Evolutionary conservation across 306 rosid genomes (phyloP).

Genomic region (Adenanthera pavonina): DNA sequence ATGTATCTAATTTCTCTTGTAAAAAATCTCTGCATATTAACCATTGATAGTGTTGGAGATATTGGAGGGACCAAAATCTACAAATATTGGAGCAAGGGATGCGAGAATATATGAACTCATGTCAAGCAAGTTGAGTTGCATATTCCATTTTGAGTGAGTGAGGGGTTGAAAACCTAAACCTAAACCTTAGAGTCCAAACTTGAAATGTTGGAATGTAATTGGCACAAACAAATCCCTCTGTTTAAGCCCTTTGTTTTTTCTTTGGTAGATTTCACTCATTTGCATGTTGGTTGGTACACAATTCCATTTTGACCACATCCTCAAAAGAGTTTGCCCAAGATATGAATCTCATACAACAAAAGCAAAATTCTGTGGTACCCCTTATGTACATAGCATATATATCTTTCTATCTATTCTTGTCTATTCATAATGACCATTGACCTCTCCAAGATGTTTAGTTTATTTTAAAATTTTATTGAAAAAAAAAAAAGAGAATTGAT

Average conservation of each 20-base stretch:
- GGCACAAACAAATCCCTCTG: background rate
- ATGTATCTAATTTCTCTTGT: too few species aligned
- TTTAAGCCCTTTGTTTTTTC: background rate
- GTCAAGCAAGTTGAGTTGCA: too few species aligned
- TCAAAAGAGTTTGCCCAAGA: background rate
- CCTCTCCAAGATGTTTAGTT: background rate
- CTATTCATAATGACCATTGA: background rate
- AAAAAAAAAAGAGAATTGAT: too few species aligned
- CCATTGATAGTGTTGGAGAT: too few species aligned
- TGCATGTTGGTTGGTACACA: background rate
- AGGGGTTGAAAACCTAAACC: too few species aligned
- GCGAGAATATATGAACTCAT: too few species aligned
- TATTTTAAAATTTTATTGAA: too few species aligned
- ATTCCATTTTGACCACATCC: background rate
- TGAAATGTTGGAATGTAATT: background rate
- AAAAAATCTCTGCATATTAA: too few species aligned
- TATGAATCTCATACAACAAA: background rate
- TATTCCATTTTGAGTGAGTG: too few species aligned
- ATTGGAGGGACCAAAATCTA: too few species aligned
- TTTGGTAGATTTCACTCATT: background rate
- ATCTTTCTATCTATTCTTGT: background rate
- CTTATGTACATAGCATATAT: background rate
- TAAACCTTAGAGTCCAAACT: background rate
- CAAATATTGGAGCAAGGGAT: too few species aligned
- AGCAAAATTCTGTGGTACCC: background rate